Evolutionary conservation across 768 basidiomycete species (phyloP).

Genomic region (Rhodotorula diobovata): DNA sequence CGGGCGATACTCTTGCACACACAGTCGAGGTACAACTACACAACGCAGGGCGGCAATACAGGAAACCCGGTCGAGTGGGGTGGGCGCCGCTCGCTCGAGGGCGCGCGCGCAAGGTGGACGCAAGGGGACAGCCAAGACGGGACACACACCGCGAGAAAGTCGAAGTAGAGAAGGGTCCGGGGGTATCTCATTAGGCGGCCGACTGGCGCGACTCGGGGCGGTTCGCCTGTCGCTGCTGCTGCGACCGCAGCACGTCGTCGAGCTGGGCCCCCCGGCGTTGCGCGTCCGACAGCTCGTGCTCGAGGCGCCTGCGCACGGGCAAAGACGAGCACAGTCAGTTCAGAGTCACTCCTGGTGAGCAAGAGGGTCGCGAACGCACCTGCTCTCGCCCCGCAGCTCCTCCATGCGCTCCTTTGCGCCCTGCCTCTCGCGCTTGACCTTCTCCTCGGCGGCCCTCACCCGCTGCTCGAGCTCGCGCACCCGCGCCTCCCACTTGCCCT

Average conservation of each 20-base stretch:
- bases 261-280: constrained; percentile 20
- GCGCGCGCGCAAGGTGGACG: too few relatives aligned
- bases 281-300: constrained; percentile 1
- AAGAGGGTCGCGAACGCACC: constrained; percentile 52
- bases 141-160: not conserved
- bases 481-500: constrained; percentile 89
- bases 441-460: constrained; percentile 78
- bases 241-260: constrained; percentile 16
- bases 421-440: constrained; percentile 85
- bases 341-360: not conserved
- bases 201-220: not conserved
- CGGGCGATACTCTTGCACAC: too few relatives aligned
- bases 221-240: not conserved
- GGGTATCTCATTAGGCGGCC: not conserved
- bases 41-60: too few relatives aligned
- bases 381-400: constrained; percentile 68
- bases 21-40: too few relatives aligned
- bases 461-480: constrained; percentile 85
- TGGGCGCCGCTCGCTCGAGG: too few relatives aligned
- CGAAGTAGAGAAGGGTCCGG: not conserved
- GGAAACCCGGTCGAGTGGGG: too few relatives aligned
- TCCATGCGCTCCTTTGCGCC: constrained; percentile 79
- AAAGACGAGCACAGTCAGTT: not conserved
- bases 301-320: constrained; percentile 2
- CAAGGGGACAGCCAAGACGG: not conserved